Evolutionary conservation across 345 rosid genomes (phyloP).

Genomic region (Eucalyptus polyanthemos): DNA sequence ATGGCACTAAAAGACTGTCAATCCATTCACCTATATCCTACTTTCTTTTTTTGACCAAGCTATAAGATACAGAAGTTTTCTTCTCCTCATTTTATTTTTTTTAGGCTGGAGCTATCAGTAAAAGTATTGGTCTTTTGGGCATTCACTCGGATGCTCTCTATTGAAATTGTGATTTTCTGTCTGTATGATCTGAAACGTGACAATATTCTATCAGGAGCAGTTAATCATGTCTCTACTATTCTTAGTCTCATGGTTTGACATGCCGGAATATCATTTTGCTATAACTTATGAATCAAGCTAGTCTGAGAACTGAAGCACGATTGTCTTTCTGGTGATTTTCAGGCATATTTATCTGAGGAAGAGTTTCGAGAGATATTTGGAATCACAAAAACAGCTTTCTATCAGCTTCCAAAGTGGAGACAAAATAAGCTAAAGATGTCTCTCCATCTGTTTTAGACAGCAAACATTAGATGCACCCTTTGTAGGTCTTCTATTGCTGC

Average conservation of each 20-base stretch:
- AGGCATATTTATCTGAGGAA: conserved; percentile 44
- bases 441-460: conserved; percentile 38
- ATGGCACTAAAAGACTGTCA: background rate
- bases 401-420: conserved; percentile 57
- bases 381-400: conserved; percentile 33
- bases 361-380: conserved; percentile 49
- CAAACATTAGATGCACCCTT: background rate
- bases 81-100: background rate
- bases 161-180: background rate
- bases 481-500: background rate
- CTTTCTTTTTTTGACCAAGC: background rate
- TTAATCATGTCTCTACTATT: background rate
- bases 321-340: background rate
- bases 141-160: background rate
- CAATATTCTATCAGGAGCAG: background rate
- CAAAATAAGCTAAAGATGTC: conserved; percentile 63
- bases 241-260: background rate
- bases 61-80: background rate
- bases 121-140: background rate
- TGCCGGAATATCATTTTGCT: background rate
- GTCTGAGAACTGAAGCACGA: background rate
- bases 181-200: background rate
- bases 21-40: background rate
- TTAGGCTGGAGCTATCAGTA: background rate
- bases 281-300: background rate